A percentile compares a stretch with the other conserved stretches of the same genome.
Evolutionary conservation across 306 rosid species (phyloP).

Genomic region (Quercus bicolor): DNA sequence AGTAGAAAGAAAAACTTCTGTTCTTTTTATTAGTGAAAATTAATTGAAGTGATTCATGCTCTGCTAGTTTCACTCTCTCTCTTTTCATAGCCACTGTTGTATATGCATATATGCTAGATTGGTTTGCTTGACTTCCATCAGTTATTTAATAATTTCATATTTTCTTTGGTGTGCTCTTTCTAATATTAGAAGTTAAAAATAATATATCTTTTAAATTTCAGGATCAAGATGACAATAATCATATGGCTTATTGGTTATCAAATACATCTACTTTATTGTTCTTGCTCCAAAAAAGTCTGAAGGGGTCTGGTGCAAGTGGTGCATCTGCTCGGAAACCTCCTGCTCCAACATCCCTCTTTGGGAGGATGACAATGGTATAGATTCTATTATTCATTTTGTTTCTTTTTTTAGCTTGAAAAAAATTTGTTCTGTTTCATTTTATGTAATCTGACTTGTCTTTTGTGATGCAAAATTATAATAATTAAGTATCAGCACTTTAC

Average conservation of each 20-base stretch:
- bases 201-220: slow-evolving; percentile 33
- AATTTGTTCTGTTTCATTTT: not conserved
- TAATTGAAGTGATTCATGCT: too few species aligned
- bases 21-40: too few species aligned
- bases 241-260: slow-evolving; percentile 97
- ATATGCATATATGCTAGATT: too few species aligned
- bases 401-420: not conserved
- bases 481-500: not conserved
- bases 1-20: too few species aligned
- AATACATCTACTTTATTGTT: slow-evolving; percentile 87
- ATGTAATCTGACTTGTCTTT: not conserved
- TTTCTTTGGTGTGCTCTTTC: slow-evolving; percentile 8
- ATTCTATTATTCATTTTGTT: slow-evolving; percentile 3
- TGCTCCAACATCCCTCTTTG: slow-evolving; percentile 86
- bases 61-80: too few species aligned
- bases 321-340: slow-evolving; percentile 73
- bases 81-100: too few species aligned
- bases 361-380: slow-evolving; percentile 96
- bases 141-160: not conserved
- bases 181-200: not conserved
- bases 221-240: slow-evolving; percentile 94
- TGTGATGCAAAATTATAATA: not conserved
- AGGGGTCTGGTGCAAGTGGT: slow-evolving; percentile 55
- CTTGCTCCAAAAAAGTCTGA: slow-evolving; percentile 86
- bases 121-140: too few species aligned